Percentiles rank a stretch among this genome's conserved stretches.
These are phyloP conservation scores for Teunomyces atbi DNA, from an alignment of 805 yeast species.

Conservation along the genomic window DNA sequence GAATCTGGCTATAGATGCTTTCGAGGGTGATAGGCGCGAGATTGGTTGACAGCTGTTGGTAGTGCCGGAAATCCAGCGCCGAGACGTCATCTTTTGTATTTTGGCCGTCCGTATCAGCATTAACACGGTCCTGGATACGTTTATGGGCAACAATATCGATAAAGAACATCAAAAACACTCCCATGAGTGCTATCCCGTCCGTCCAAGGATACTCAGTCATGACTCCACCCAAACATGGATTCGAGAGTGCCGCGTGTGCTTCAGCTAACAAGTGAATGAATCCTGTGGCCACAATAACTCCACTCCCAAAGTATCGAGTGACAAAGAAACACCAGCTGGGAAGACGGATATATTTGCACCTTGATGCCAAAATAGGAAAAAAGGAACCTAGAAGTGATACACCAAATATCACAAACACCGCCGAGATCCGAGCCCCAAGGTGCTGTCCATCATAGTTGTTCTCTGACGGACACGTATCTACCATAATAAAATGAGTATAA, in stretches of 20 bases:
- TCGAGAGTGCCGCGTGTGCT: conserved; percentile 21
- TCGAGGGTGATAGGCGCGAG: neutral
- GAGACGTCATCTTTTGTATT: neutral
- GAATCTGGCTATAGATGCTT: conserved; percentile 47
- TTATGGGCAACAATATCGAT: conserved; percentile 26
- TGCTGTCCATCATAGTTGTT: conserved; percentile 22
- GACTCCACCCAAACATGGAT: conserved; percentile 28
- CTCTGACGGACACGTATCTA: conserved; percentile 10
- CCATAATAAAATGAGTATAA: conserved; percentile 8
- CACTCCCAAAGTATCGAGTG: conserved; percentile 31
- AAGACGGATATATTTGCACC: conserved; percentile 17
- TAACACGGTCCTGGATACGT: conserved; percentile 8
- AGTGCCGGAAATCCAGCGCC: neutral
- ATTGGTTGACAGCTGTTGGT: neutral
- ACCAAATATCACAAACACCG: conserved; percentile 30
- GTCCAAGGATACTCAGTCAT: conserved; percentile 31
- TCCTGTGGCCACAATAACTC: conserved; percentile 37
- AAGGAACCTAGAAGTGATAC: conserved; percentile 31
- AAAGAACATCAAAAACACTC: conserved; percentile 28
- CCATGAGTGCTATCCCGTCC: conserved; percentile 31
- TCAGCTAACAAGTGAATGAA: conserved; percentile 36
- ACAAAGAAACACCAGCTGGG: conserved; percentile 28
- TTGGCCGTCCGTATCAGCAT: neutral
- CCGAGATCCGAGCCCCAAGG: conserved; percentile 25
- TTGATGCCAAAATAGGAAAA: conserved; percentile 27